These are phyloP conservation scores for Flueggea neowawraea DNA, from an alignment of 441 rosid species.

Conservation along the genomic window DNA sequence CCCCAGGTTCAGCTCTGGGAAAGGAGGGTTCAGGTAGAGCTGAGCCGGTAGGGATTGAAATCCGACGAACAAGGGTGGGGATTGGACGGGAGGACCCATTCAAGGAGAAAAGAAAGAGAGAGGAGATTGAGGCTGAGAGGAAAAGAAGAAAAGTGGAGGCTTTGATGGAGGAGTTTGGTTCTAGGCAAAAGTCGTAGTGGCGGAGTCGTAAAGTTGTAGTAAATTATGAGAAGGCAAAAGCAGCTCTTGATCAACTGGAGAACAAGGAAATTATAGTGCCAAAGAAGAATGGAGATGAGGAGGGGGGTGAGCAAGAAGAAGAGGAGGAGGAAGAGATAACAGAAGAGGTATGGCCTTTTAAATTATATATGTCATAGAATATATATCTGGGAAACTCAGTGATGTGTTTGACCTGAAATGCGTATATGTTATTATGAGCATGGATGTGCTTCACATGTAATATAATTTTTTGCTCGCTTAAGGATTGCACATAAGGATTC, in stretches of 20 bases:
- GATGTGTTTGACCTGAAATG: too few species aligned
- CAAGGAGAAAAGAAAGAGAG: constrained; percentile 83
- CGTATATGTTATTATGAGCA: too few species aligned
- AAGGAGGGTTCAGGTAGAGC: constrained; percentile 76
- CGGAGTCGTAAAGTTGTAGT: constrained; percentile 55
- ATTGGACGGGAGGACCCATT: constrained; percentile 87
- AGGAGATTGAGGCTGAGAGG: constrained; percentile 58
- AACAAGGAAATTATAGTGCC: constrained; percentile 64
- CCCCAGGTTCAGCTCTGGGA: constrained; percentile 85
- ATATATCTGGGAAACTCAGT: too few species aligned
- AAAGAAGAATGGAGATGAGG: constrained; percentile 55
- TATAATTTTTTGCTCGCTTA: too few species aligned
- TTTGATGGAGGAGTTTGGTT: constrained; percentile 78
- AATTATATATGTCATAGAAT: too few species aligned
- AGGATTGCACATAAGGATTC: too few species aligned
- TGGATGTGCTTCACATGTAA: too few species aligned
- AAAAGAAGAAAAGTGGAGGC: constrained; percentile 55
- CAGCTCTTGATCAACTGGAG: constrained; percentile 91
- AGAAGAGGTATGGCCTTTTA: constrained; percentile 53
- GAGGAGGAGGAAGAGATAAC: constrained; percentile 78
- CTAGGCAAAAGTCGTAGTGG: constrained; percentile 84
- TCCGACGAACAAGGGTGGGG: constrained; percentile 88
- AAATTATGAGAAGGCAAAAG: constrained; percentile 79
- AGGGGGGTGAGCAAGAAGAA: constrained; percentile 45
- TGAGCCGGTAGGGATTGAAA: constrained; percentile 83